Evolutionary conservation across 768 basidiomycete species (phyloP), one percentile per base, ranked within the genome.

Genomic region (Mycena sanguinolenta): DNA sequence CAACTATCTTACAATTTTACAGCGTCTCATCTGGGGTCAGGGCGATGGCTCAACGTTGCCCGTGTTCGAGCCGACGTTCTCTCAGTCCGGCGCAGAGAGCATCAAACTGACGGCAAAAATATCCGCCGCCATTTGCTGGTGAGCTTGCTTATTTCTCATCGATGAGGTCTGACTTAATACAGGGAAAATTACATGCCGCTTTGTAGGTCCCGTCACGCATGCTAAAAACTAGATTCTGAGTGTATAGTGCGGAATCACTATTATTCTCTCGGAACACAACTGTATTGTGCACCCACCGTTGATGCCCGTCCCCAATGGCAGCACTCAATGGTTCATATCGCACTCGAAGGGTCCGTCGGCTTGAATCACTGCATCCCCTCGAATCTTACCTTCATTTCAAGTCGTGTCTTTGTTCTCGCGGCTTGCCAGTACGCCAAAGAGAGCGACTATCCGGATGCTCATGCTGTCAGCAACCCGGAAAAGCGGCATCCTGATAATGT

Each of bases 111-210:
- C 69, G 12, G 79, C 87, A 13, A 90, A 88, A 74, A 71, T 91
- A 1, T 86, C 87, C 9, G 88, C 87, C 2, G 81, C 87, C 1
- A 88, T 90, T 49, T 90, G 90, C 74, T 90, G 90, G 89, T 87
- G 64, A 78, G 86, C 71, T 16, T 23, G 17, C 23, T 14, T 44
- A 23, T 60, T 49, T 8, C 25, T 13, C 36, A 32, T 9, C 34
- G 36, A 25, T 7, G n/a, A 16, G 36, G 6, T 54, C 36, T 53
- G 50, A 67, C 63, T 42, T 36, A 50, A 61, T 16, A 32, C 50
- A 91, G 90, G 91, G 91, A 92, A 70, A 91, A 91, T 74, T 90
- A 90, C 69, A 90, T 91, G 89, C 91, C 91, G 23, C 75, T 91
- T 64, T 75, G 88, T 89, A 66, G 55, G 88, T 80, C 49, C 52